phyloP scores from a whole-genome alignment of 345 rosid genomes.

The Clarkia xantiana region DNA sequence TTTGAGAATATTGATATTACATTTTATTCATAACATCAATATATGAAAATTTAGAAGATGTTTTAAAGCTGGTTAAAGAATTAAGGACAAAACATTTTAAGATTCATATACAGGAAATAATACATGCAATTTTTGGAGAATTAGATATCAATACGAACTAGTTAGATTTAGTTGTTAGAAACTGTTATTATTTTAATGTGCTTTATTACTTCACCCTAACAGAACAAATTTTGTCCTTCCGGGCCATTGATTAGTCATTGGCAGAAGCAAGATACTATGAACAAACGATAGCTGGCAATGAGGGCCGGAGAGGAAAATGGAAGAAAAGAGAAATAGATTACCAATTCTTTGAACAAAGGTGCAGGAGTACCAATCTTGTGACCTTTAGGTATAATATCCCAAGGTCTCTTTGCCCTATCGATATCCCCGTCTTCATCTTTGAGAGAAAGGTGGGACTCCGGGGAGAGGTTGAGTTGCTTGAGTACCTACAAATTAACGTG shows the following conservation, averaged over 20 bases:
- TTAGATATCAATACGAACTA: background rate
- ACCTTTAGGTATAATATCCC: constrained; percentile 65
- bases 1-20: too few species aligned
- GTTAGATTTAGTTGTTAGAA: background rate
- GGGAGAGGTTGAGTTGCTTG: constrained; percentile 73
- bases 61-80: too few species aligned
- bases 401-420: constrained; percentile 45
- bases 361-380: constrained; percentile 64
- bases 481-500: constrained; percentile 28
- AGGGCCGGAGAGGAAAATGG: background rate
- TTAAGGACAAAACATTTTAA: too few species aligned
- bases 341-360: constrained; percentile 77
- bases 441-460: constrained; percentile 35
- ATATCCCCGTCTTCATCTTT: constrained; percentile 54
- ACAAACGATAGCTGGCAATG: background rate
- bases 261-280: background rate
- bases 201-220: background rate
- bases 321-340: constrained; percentile 9
- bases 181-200: background rate
- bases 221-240: too few species aligned
- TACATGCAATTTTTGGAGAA: too few species aligned
- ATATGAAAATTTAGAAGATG: too few species aligned
- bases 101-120: too few species aligned
- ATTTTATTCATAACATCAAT: too few species aligned
- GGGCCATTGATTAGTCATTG: too few species aligned